Conservation (phyloP, 371 early-diverging fungal species). For the Paraphysoderma sedebokerense region DNA sequence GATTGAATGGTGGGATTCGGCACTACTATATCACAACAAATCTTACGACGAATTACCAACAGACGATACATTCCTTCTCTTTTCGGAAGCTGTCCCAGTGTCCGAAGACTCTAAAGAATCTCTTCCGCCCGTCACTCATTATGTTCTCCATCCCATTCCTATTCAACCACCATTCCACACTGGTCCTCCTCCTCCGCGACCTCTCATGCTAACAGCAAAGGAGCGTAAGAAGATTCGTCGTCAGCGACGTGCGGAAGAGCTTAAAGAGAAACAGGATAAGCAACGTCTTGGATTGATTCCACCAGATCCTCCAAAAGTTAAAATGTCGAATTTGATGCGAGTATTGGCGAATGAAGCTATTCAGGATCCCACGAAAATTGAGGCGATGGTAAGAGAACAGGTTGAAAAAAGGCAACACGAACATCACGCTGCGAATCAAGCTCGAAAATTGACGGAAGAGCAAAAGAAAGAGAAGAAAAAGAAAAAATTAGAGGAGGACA, state of each 20-base stretch:
- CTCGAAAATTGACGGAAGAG: slow-evolving; percentile 70
- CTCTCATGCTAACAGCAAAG: slow-evolving; percentile 77
- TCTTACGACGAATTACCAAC: slow-evolving; percentile 35
- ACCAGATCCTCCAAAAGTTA: slow-evolving; percentile 82
- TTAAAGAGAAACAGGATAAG: slow-evolving; percentile 87
- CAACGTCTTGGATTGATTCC: slow-evolving; percentile 81
- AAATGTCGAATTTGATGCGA: slow-evolving; percentile 82
- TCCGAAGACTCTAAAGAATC: slow-evolving; percentile 20
- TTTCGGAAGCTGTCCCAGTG: slow-evolving; percentile 4
- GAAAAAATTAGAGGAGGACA: slow-evolving; percentile 54
- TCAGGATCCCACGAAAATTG: slow-evolving; percentile 82
- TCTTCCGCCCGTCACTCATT: slow-evolving; percentile 48
- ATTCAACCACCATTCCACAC: slow-evolving; percentile 62
- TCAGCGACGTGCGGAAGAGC: slow-evolving; percentile 64
- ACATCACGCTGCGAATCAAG: slow-evolving; percentile 63
- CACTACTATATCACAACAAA: no score
- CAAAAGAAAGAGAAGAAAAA: slow-evolving; percentile 58
- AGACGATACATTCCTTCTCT: background rate
- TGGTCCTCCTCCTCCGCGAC: slow-evolving; percentile 39
- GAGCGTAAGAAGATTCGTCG: slow-evolving; percentile 84
- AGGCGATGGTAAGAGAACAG: slow-evolving; percentile 71
- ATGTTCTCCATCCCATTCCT: slow-evolving; percentile 85
- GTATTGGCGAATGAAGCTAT: slow-evolving; percentile 81
- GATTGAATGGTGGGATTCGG: slow-evolving; percentile 95
- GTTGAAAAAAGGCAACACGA: slow-evolving; percentile 59